Base-by-base conservation (phyloP, 768 basidiomycete species). In the Auricularia heimuer region DNA sequence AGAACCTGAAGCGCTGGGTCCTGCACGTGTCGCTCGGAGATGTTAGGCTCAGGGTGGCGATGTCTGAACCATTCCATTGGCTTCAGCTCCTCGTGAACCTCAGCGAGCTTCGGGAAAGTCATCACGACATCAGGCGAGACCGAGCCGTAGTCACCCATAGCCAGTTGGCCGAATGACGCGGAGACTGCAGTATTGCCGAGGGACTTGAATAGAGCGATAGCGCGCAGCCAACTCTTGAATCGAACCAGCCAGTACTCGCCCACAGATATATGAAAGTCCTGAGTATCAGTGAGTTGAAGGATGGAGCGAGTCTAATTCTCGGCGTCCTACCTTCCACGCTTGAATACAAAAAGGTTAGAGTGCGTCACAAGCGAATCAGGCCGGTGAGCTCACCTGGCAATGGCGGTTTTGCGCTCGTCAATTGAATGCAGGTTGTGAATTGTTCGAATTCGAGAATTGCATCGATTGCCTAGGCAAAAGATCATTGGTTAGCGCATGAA, bases 1-100 rank as follows among this genome's bases (percentile, higher is more conserved):
- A 51, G 47, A 42, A 78, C 65, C 65, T 76, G 75, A 65, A 68
- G 67, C 78, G 77, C 78, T 0, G 75, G 77, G 1, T 78, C 78
- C 3, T 70, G 71, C 4, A 77, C 66, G 62, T 81, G 78, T 10
- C 75, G 60, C 18, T 67, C 65, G 0, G 68, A 63, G 24, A 73
- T 63, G 11, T 63, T 64, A 63, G 35, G 42, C 36, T 10, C 45
- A 47, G 44, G 37, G 44, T 44, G 16, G 21, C 29, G 12, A 36
- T 44, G 42, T 44, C 12, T 16, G 21, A 62, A 35, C 24, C 21
- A n/a, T 11, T 35, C 24, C 36, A 61, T 44, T 33, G 58, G 21
- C 18, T 45, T 29, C 29, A 44, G 56, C 12, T 64, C 54, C 34
- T 51, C 56, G 37, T 61, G 39, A 34, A 42, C 35, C 34, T 34